phyloP scores from a whole-genome alignment of 2,329 filamentous ascomycete genomes.

The Exophiala viscosa region DNA sequence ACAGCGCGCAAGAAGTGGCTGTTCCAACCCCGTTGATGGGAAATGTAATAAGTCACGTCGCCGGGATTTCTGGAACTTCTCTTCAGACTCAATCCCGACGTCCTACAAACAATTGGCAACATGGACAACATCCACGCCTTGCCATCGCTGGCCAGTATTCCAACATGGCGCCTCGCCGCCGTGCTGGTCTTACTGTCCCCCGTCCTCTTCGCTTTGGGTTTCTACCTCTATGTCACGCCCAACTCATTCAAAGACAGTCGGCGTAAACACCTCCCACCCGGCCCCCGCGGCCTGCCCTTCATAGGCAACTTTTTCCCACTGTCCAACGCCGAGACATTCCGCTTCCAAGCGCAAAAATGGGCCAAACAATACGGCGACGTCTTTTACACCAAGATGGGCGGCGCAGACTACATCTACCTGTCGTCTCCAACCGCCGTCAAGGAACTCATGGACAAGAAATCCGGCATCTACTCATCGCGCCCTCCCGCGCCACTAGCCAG shows the following conservation, averaged over 20 bases:
- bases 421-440: slow-evolving; percentile 50
- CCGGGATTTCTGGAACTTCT: too few species aligned
- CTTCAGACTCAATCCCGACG: not conserved
- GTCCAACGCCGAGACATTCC: slow-evolving; percentile 27
- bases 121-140: not conserved
- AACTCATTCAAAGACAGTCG: slow-evolving; percentile 28
- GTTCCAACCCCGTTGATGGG: too few species aligned
- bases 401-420: slow-evolving; percentile 37
- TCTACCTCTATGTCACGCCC: slow-evolving; percentile 22
- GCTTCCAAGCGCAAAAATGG: slow-evolving; percentile 34
- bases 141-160: slow-evolving; percentile 17
- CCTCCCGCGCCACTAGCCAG: slow-evolving; percentile 30
- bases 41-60: too few species aligned
- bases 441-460: slow-evolving; percentile 48
- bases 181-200: slow-evolving; percentile 33
- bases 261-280: slow-evolving; percentile 19
- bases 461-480: slow-evolving; percentile 39
- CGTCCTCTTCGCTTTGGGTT: slow-evolving; percentile 23
- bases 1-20: not conserved
- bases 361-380: slow-evolving; percentile 35
- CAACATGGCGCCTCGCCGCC: slow-evolving; percentile 31
- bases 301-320: slow-evolving; percentile 22
- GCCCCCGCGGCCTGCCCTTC: slow-evolving; percentile 20
- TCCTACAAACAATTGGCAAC: not conserved
- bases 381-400: slow-evolving; percentile 33